Conservation (phyloP, 805 yeast species). For the Pichia cabralensis region DNA sequence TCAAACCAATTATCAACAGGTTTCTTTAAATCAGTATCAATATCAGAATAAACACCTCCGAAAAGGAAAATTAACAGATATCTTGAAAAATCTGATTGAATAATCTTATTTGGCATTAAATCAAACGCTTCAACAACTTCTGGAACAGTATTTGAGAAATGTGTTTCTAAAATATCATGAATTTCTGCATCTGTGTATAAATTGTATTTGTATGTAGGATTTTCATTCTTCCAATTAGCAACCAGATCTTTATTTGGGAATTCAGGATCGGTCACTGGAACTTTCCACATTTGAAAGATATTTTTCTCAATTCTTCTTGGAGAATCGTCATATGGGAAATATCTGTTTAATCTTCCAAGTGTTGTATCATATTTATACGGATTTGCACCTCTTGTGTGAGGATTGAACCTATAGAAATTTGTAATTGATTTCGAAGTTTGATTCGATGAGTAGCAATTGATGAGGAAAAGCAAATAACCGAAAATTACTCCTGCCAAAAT, state of each 20-base stretch:
- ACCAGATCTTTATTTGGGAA: slow-evolving; percentile 25
- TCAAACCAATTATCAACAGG: slow-evolving; percentile 55
- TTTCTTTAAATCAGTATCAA: slow-evolving; percentile 46
- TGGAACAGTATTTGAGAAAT: slow-evolving; percentile 31
- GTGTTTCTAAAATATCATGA: slow-evolving; percentile 18
- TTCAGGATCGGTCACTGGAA: slow-evolving; percentile 24
- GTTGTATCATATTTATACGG: slow-evolving; percentile 26
- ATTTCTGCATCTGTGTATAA: slow-evolving; percentile 26
- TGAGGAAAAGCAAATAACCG: slow-evolving; percentile 20
- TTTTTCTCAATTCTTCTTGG: slow-evolving; percentile 26
- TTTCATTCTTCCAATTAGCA: slow-evolving; percentile 26
- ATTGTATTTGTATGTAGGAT: slow-evolving; percentile 25
- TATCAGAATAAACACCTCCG: slow-evolving; percentile 56
- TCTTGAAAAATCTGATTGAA: slow-evolving; percentile 46
- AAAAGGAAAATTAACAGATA: slow-evolving; percentile 41
- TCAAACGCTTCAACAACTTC: slow-evolving; percentile 46
- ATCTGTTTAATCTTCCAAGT: slow-evolving; percentile 21
- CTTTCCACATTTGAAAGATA: slow-evolving; percentile 29
- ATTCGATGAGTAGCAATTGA: slow-evolving; percentile 15
- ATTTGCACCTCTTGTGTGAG: slow-evolving; percentile 26
- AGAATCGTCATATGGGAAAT: slow-evolving; percentile 25
- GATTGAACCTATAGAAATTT: slow-evolving; percentile 23
- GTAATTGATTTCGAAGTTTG: slow-evolving; percentile 20
- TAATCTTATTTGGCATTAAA: slow-evolving; percentile 41
- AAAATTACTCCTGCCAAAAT: slow-evolving; percentile 19